Conservation (phyloP, 2,329 filamentous ascomycete species). For the Monilinia fructigena region DNA sequence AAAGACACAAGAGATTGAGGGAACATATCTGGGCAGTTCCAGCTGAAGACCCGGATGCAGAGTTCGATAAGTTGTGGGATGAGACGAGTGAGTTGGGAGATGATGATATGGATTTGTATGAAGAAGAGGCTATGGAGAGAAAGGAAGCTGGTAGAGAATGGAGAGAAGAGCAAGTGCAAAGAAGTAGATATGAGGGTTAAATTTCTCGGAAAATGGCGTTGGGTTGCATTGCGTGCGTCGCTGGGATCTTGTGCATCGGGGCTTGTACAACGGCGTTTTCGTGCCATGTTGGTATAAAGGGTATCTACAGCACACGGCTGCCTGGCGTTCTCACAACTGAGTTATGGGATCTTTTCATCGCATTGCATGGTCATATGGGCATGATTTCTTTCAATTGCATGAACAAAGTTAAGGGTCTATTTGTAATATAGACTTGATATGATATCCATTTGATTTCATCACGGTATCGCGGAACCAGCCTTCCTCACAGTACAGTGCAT, state of each 20-base stretch:
- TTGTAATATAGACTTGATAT: too few species aligned
- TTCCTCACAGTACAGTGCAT: too few species aligned
- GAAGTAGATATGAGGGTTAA: not conserved
- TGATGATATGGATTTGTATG: constrained; percentile 75
- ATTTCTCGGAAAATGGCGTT: not conserved
- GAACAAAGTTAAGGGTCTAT: too few species aligned
- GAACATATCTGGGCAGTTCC: constrained; percentile 93
- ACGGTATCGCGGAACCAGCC: too few species aligned
- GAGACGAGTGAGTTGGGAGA: constrained; percentile 83
- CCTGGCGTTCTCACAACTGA: not conserved
- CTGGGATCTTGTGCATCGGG: not conserved
- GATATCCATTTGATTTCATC: too few species aligned
- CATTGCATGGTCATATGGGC: too few species aligned
- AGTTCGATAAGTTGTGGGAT: constrained; percentile 81
- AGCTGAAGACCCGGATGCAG: constrained; percentile 48
- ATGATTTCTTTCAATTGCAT: too few species aligned
- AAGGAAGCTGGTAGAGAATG: constrained; percentile 32
- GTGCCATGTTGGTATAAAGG: not conserved
- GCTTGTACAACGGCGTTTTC: not conserved
- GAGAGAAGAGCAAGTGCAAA: constrained; percentile 33
- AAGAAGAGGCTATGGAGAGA: constrained; percentile 62
- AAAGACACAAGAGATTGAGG: constrained; percentile 85
- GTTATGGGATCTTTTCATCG: not conserved
- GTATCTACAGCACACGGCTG: not conserved
- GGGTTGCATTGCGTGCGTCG: not conserved